phyloP scores from a whole-genome alignment of 495 filamentous ascomycete genomes.

The Xylaria palmicola region DNA sequence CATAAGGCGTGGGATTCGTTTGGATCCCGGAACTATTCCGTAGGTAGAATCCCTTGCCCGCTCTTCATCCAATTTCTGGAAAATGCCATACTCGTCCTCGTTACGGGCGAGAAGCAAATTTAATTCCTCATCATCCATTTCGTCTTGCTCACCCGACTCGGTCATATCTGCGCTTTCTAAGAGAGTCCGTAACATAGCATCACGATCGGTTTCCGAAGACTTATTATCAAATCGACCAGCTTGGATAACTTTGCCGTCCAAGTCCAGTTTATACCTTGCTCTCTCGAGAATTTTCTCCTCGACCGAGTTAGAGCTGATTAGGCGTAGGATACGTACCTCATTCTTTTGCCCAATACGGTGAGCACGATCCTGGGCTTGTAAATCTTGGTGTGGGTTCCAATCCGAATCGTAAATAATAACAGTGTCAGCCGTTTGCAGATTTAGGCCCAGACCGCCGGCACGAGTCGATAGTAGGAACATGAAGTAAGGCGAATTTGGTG shows the following conservation, averaged over 20 bases:
- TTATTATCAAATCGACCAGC: constrained; percentile 99
- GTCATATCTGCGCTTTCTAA: constrained; percentile 91
- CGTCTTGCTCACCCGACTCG: constrained; percentile 74
- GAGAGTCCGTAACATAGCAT: constrained; percentile 88
- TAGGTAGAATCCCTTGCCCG: constrained; percentile 63
- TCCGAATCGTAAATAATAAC: constrained; percentile 99
- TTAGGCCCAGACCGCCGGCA: constrained; percentile 95
- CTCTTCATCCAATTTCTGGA: constrained; percentile 78
- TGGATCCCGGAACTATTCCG: constrained; percentile 61
- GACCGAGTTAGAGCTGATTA: constrained; percentile 95
- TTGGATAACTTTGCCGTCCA: constrained; percentile 99
- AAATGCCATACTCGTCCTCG: constrained; percentile 66
- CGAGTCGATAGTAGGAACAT: constrained; percentile 98
- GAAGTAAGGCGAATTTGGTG: constrained; percentile 85
- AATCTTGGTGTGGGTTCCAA: constrained; percentile 99
- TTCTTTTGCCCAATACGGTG: constrained; percentile 99
- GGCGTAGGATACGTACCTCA: constrained; percentile 90
- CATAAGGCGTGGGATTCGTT: constrained; percentile 73
- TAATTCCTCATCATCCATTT: constrained; percentile 96
- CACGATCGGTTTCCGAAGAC: constrained; percentile 96
- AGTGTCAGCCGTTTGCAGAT: constrained; percentile 95
- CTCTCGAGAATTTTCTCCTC: constrained; percentile 98
- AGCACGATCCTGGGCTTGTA: constrained; percentile 98
- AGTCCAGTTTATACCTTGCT: constrained; percentile 95
- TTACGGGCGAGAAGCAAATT: constrained; percentile 83